Percentiles rank a stretch among this genome's conserved stretches.
phyloP scores from a whole-genome alignment of 352 stramenopile genomes.

The Globisporangium iwayamae region DNA sequence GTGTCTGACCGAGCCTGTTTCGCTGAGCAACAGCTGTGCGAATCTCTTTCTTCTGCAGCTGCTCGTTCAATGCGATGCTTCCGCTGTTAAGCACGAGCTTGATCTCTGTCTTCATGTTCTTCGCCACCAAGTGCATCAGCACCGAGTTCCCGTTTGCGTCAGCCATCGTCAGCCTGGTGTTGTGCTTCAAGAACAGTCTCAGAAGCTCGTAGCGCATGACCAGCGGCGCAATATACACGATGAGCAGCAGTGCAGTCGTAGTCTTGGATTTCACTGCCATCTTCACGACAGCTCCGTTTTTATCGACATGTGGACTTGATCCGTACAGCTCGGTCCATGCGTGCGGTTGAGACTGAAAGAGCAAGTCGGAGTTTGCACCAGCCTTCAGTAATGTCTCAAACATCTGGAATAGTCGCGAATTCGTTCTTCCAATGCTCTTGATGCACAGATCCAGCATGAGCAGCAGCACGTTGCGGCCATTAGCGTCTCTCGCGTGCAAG shows the following conservation, averaged over 20 bases:
- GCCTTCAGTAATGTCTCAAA: neutral
- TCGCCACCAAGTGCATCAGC: slow-evolving; percentile 49
- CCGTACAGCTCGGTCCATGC: slow-evolving; percentile 41
- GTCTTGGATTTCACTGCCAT: slow-evolving; percentile 36
- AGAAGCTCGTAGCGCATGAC: slow-evolving; percentile 37
- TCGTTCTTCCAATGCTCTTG: neutral
- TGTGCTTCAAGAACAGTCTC: neutral
- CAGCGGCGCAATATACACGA: slow-evolving; percentile 14
- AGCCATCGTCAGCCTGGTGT: slow-evolving; percentile 36
- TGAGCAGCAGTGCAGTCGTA: slow-evolving; percentile 9
- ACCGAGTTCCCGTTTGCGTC: slow-evolving; percentile 57
- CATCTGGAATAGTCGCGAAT: neutral
- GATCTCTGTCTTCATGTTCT: slow-evolving; percentile 42
- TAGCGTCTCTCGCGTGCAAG: slow-evolving; percentile 31
- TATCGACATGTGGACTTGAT: slow-evolving; percentile 25
- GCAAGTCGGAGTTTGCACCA: neutral
- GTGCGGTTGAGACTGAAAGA: neutral
- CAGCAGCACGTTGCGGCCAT: slow-evolving; percentile 1
- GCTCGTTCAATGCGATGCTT: slow-evolving; percentile 11
- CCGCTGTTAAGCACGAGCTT: slow-evolving; percentile 38
- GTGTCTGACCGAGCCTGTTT: slow-evolving; percentile 43
- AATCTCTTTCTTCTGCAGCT: slow-evolving; percentile 22
- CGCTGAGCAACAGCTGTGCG: slow-evolving; percentile 31
- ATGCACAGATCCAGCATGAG: slow-evolving; percentile 1
- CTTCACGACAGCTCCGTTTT: slow-evolving; percentile 27